Conservation (phyloP, 176 grass and related monocot genomes). For the Puya raimondii region DNA sequence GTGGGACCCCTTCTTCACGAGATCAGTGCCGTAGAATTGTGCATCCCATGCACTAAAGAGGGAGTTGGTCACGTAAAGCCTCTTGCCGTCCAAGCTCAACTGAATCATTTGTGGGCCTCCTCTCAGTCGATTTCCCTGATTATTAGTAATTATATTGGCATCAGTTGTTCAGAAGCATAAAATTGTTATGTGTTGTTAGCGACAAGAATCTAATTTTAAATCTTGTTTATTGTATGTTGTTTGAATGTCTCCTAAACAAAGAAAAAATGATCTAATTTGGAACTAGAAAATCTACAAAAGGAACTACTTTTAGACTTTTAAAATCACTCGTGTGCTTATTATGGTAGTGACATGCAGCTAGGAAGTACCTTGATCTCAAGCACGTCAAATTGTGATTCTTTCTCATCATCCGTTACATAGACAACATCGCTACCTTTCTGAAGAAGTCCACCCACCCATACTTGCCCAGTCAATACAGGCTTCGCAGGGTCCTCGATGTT, state of each 20-base stretch:
- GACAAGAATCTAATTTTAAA: neutral
- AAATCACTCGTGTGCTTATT: neutral
- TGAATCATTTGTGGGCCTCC: slow-evolving; percentile 97
- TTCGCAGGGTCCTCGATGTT: slow-evolving; percentile 83
- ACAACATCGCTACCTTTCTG: slow-evolving; percentile 67
- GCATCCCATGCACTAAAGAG: slow-evolving; percentile 86
- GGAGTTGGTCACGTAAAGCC: slow-evolving; percentile 82
- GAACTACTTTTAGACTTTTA: neutral
- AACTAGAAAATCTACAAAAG: neutral
- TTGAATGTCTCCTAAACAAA: neutral
- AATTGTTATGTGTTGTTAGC: neutral
- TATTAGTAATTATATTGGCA: neutral
- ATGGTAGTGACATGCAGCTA: neutral
- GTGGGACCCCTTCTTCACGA: slow-evolving; percentile 81
- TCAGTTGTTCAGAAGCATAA: neutral
- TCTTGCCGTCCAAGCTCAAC: slow-evolving; percentile 78
- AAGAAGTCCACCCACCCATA: slow-evolving; percentile 86
- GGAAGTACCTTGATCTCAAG: slow-evolving; percentile 62
- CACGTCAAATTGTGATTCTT: slow-evolving; percentile 68
- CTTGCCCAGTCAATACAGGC: slow-evolving; percentile 72
- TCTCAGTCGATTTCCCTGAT: slow-evolving; percentile 69
- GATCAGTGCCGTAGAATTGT: slow-evolving; percentile 64
- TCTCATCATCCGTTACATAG: slow-evolving; percentile 51
- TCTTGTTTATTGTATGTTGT: neutral
- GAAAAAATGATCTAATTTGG: neutral